A percentile compares a stretch with the other conserved stretches of the same genome.
Evolutionary conservation across 177 flowering plant species (phyloP).

Genomic region (Tripterygium wilfordii): DNA sequence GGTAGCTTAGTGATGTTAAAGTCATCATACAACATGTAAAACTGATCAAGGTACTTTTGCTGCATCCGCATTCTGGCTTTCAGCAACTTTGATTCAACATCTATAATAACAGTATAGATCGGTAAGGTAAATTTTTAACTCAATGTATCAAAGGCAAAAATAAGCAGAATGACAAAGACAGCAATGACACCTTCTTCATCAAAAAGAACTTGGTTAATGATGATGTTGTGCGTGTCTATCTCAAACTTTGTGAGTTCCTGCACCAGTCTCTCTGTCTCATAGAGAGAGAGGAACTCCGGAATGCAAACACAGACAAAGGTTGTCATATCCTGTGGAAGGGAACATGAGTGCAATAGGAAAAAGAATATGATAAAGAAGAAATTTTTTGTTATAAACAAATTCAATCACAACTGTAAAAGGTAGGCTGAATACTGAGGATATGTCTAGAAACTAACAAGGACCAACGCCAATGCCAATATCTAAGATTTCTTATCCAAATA

Average conservation of each 20-base stretch:
- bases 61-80: conserved; percentile 98
- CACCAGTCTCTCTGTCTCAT: conserved; percentile 97
- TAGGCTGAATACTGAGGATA: too few species aligned
- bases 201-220: conserved; percentile 89
- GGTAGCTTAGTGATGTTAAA: conserved; percentile 90
- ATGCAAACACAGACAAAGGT: conserved; percentile 98
- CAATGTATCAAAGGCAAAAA: too few species aligned
- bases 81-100: conserved; percentile 78
- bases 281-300: conserved; percentile 96
- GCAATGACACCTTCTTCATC: conserved; percentile 89
- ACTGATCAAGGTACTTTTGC: conserved; percentile 89
- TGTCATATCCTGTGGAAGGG: conserved; percentile 75
- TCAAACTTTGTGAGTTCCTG: conserved; percentile 96
- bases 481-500: too few species aligned
- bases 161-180: too few species aligned
- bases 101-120: conserved; percentile 26
- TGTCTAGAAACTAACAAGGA: too few species aligned
- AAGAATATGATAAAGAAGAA: not conserved
- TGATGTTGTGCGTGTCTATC: conserved; percentile 94
- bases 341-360: conserved; percentile 1
- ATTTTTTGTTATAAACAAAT: not conserved
- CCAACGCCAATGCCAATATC: too few species aligned
- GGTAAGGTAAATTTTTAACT: too few species aligned
- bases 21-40: conserved; percentile 89
- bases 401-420: not conserved